Evolutionary conservation across 768 basidiomycete genomes (phyloP).

Genomic region (Suillus bovinus): DNA sequence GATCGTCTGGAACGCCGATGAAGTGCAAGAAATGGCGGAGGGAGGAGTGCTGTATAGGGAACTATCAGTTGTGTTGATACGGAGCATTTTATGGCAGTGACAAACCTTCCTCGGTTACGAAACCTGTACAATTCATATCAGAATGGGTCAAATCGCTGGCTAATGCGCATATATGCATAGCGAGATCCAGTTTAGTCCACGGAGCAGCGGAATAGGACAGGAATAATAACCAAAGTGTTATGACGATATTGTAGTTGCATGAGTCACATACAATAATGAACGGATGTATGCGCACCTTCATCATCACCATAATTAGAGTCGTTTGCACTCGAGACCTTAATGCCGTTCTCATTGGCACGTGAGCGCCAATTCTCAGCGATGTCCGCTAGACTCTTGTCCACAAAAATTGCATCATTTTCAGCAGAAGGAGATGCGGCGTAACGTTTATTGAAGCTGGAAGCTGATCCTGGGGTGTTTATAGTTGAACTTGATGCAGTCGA

Average conservation of each 20-base stretch:
- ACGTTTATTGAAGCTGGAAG: slow-evolving; percentile 42
- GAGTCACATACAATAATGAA: slow-evolving; percentile 16
- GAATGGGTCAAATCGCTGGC: slow-evolving; percentile 51
- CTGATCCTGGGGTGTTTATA: slow-evolving; percentile 57
- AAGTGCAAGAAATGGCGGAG: slow-evolving; percentile 57
- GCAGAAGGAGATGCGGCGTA: slow-evolving; percentile 45
- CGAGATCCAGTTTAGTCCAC: slow-evolving; percentile 1
- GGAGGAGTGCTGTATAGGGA: slow-evolving; percentile 47
- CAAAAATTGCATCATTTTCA: slow-evolving; percentile 37
- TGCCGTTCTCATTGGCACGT: slow-evolving; percentile 69
- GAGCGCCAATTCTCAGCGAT: slow-evolving; percentile 72
- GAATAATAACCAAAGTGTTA: slow-evolving; percentile 12
- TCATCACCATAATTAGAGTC: slow-evolving; percentile 46
- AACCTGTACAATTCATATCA: slow-evolving; percentile 48
- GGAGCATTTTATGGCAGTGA: slow-evolving; percentile 17
- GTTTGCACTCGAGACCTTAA: slow-evolving; percentile 53
- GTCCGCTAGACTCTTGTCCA: slow-evolving; percentile 54
- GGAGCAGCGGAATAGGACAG: slow-evolving; percentile 6
- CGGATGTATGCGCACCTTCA: slow-evolving; percentile 41
- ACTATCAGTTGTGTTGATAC: slow-evolving; percentile 23
- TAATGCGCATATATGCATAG: slow-evolving; percentile 48
- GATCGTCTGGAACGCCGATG: slow-evolving; percentile 60
- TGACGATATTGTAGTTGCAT: slow-evolving; percentile 15
- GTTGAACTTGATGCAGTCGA: slow-evolving; percentile 50
- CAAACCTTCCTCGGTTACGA: slow-evolving; percentile 53